Conservation (phyloP, 495 filamentous ascomycete species). For the Parachaetomium inaequale region DNA sequence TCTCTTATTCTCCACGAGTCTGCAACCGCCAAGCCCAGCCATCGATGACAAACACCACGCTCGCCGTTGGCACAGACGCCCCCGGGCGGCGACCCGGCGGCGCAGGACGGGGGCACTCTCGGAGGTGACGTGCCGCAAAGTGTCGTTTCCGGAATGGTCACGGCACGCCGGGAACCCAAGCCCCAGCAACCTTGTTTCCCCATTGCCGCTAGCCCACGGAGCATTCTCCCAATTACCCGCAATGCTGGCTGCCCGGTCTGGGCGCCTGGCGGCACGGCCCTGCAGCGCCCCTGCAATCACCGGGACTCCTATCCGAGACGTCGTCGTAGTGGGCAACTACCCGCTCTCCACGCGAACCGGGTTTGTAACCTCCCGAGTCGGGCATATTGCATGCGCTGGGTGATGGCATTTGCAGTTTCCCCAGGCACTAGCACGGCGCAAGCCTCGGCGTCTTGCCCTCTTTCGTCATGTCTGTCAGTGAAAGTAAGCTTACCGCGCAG, state of each 20-base stretch:
- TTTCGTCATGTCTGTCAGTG: slow-evolving; percentile 2
- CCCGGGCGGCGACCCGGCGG: background rate
- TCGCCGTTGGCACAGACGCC: background rate
- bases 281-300: slow-evolving; percentile 16
- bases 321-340: background rate
- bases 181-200: slow-evolving; percentile 23
- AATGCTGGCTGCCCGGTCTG: background rate
- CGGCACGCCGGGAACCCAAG: slow-evolving; percentile 34
- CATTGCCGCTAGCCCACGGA: too few relatives aligned
- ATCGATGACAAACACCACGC: background rate
- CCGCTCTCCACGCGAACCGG: background rate
- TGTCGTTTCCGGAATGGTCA: slow-evolving; percentile 28
- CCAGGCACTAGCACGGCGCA: background rate
- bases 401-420: background rate
- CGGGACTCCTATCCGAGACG: slow-evolving; percentile 17
- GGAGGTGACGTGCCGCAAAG: slow-evolving; percentile 25
- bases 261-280: slow-evolving; percentile 8
- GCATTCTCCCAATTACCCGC: slow-evolving; percentile 13
- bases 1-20: background rate
- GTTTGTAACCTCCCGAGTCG: background rate
- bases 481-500: background rate
- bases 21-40: background rate
- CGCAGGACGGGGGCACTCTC: slow-evolving; percentile 1
- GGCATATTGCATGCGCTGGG: background rate
- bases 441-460: slow-evolving; percentile 1